Conservation (phyloP, 2,329 filamentous ascomycete genomes). For the Fusarium napiforme region DNA sequence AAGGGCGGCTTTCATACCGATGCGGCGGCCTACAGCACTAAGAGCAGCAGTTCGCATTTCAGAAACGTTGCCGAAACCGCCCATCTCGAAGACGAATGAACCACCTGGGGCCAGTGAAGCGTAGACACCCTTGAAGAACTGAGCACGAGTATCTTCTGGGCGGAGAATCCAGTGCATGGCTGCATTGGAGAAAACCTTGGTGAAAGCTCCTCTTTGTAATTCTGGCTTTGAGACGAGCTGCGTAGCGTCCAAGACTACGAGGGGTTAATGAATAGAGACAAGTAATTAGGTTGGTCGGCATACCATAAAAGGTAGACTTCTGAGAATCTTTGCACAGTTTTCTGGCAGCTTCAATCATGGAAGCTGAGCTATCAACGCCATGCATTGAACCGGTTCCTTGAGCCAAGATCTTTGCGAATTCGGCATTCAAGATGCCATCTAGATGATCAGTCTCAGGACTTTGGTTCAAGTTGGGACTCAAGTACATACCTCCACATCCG, state of each 20-base stretch:
- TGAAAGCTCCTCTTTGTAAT: constrained; percentile 55
- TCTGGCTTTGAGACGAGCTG: constrained; percentile 49
- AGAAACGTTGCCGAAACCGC: constrained; percentile 74
- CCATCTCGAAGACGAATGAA: constrained; percentile 75
- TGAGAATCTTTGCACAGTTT: constrained; percentile 52
- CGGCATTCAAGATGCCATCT: constrained; percentile 69
- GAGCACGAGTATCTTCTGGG: constrained; percentile 52
- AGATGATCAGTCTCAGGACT: constrained; percentile 4
- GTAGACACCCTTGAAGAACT: constrained; percentile 65
- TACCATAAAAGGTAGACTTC: constrained; percentile 59
- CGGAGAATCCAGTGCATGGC: constrained; percentile 75
- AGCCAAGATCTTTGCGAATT: constrained; percentile 60
- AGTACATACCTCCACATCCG: constrained; percentile 67
- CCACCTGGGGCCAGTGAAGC: constrained; percentile 65
- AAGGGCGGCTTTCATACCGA: constrained; percentile 60
- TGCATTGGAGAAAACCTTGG: constrained; percentile 73
- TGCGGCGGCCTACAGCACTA: constrained; percentile 61
- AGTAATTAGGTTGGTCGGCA: not conserved
- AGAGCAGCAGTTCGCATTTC: constrained; percentile 71
- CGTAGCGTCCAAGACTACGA: constrained; percentile 59
- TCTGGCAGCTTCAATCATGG: constrained; percentile 67
- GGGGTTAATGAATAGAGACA: not conserved
- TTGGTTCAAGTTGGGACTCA: not conserved
- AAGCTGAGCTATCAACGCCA: constrained; percentile 67
- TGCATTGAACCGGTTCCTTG: constrained; percentile 61